Evolutionary conservation across 2,329 filamentous ascomycete species (phyloP).

Genomic region (Penicillium sp.): DNA sequence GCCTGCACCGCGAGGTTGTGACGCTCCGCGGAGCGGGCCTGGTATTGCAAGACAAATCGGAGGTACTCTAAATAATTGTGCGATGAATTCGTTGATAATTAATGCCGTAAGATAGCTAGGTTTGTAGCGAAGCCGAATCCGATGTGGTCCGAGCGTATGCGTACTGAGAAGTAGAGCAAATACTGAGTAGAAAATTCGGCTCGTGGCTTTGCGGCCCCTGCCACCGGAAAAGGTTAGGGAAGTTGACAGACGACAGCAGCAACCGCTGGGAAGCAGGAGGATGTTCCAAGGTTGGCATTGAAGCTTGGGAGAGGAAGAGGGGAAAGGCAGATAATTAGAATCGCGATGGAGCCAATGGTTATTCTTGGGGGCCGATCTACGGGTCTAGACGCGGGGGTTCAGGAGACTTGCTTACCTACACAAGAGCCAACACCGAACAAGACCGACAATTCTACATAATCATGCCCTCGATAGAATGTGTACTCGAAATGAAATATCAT

Average conservation of each 20-base stretch:
- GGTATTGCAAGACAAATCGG: neutral
- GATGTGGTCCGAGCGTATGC: neutral
- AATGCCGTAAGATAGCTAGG: neutral
- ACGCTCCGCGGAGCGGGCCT: constrained; percentile 17
- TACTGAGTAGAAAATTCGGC: neutral
- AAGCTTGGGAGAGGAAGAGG: constrained; percentile 16
- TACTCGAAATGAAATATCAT: no score
- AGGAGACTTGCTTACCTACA: constrained; percentile 7
- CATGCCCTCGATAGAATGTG: neutral
- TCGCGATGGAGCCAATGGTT: constrained; percentile 27
- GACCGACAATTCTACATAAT: neutral
- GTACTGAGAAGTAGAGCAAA: neutral
- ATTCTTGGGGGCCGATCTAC: constrained; percentile 31
- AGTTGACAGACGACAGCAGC: neutral
- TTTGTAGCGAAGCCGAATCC: neutral
- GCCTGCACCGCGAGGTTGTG: constrained; percentile 19
- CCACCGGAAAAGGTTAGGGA: neutral
- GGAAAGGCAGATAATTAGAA: constrained; percentile 24
- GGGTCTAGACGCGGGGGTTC: constrained; percentile 40
- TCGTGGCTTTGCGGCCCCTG: neutral
- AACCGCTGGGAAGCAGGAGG: constrained; percentile 3
- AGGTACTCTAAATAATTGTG: neutral
- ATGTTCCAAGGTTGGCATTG: constrained; percentile 19
- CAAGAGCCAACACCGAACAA: neutral
- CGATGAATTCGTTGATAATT: neutral